These are phyloP conservation scores for Hirschioporus abietinus DNA, from an alignment of 768 basidiomycete genomes.

Conservation along the genomic window DNA sequence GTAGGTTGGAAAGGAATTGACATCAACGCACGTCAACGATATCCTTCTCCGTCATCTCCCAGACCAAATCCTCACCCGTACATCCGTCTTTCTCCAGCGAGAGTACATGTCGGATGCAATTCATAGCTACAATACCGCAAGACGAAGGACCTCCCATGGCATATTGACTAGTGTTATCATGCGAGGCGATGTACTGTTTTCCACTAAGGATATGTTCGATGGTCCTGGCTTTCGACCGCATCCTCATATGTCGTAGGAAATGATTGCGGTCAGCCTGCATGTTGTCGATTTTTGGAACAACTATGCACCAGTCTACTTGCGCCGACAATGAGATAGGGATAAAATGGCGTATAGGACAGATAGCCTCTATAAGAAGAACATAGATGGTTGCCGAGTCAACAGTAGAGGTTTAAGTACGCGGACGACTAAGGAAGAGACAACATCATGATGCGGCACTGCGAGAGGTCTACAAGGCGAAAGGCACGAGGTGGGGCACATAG, in stretches of 20 bases:
- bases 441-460: too few species aligned
- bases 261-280: neutral
- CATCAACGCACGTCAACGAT: constrained; percentile 32
- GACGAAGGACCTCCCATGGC: constrained; percentile 40
- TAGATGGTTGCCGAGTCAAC: too few species aligned
- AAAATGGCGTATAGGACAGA: neutral
- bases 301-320: neutral
- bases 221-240: neutral
- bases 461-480: too few species aligned
- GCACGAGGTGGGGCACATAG: too few species aligned
- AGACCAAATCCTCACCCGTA: constrained; percentile 25
- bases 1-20: neutral
- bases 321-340: neutral
- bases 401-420: too few species aligned
- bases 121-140: constrained; percentile 64
- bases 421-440: too few species aligned
- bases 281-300: neutral
- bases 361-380: neutral
- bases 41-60: constrained; percentile 27
- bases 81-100: constrained; percentile 28
- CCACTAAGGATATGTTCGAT: constrained; percentile 18
- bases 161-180: constrained; percentile 54
- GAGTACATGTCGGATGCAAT: constrained; percentile 52
- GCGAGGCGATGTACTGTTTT: constrained; percentile 37
- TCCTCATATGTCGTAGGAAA: neutral